Evolutionary conservation across 306 rosid species (phyloP).

Genomic region (Quercus aquifolioides): DNA sequence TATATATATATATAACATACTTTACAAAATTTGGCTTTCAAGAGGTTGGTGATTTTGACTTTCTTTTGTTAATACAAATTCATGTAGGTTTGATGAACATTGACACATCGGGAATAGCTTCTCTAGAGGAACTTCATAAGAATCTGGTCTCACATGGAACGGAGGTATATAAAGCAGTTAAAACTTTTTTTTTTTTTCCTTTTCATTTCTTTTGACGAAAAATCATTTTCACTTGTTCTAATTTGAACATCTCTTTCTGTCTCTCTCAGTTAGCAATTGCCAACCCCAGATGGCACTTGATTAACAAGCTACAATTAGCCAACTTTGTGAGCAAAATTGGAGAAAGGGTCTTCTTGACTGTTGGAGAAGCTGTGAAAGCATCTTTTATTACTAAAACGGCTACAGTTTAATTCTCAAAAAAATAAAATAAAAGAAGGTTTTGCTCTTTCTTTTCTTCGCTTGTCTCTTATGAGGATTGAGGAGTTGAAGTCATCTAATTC

Average conservation of each 20-base stretch:
- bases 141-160: slow-evolving; percentile 45
- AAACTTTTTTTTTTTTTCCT: too few relatives aligned
- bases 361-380: slow-evolving; percentile 61
- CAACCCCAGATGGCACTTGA: slow-evolving; percentile 76
- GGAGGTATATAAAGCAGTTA: slow-evolving; percentile 30
- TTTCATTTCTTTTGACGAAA: too few relatives aligned
- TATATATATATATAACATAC: neutral
- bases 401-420: too few relatives aligned
- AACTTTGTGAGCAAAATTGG: slow-evolving; percentile 50
- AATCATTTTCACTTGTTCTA: neutral
- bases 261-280: slow-evolving; percentile 53
- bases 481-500: too few relatives aligned
- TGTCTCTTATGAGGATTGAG: too few relatives aligned
- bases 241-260: neutral
- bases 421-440: too few relatives aligned
- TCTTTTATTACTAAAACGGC: too few relatives aligned
- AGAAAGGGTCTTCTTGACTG: slow-evolving; percentile 60
- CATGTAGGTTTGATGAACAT: slow-evolving; percentile 57
- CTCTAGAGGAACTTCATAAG: slow-evolving; percentile 56
- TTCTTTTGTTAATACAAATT: neutral
- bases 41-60: too few relatives aligned
- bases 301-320: slow-evolving; percentile 70
- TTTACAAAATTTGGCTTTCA: too few relatives aligned
- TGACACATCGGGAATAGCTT: slow-evolving; percentile 70
- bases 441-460: too few relatives aligned